Conservation (phyloP, 305 asterid species). For the Fraxinus velutina region DNA sequence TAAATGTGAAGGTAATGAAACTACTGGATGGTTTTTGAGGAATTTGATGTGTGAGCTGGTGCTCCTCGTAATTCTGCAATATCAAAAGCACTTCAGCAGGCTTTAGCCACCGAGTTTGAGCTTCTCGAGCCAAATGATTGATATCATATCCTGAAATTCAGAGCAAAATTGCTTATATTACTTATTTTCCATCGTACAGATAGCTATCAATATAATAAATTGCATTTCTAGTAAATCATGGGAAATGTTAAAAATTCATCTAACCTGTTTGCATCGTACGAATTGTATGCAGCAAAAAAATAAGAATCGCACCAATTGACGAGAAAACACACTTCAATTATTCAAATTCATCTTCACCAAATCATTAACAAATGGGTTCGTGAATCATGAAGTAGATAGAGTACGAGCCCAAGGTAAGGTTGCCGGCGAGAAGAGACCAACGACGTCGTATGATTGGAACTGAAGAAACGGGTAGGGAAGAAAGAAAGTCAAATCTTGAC, state of each 20-base stretch:
- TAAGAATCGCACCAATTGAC: constrained; percentile 21
- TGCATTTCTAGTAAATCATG: background rate
- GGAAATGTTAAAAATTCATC: background rate
- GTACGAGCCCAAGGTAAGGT: background rate
- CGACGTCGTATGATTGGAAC: constrained; percentile 22
- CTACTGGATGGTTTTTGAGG: constrained; percentile 77
- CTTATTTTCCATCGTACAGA: background rate
- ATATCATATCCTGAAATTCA: constrained; percentile 57
- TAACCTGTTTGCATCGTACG: constrained; percentile 38
- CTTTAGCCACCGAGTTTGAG: constrained; percentile 87
- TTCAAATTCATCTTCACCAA: constrained; percentile 10
- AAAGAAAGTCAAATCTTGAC: constrained; percentile 16
- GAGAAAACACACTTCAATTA: background rate
- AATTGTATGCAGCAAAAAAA: background rate
- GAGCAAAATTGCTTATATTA: background rate
- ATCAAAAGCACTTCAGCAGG: constrained; percentile 78
- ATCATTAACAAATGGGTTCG: constrained; percentile 9
- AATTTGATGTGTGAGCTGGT: constrained; percentile 62
- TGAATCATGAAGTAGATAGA: background rate
- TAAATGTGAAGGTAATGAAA: constrained; percentile 12
- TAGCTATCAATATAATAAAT: background rate
- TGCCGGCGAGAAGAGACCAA: background rate
- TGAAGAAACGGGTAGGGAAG: background rate
- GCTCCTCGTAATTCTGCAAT: constrained; percentile 62
- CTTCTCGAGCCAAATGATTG: constrained; percentile 65